Evolutionary conservation across 208 protist genomes (phyloP).

Genomic region (Sergeia podlipaevii): DNA sequence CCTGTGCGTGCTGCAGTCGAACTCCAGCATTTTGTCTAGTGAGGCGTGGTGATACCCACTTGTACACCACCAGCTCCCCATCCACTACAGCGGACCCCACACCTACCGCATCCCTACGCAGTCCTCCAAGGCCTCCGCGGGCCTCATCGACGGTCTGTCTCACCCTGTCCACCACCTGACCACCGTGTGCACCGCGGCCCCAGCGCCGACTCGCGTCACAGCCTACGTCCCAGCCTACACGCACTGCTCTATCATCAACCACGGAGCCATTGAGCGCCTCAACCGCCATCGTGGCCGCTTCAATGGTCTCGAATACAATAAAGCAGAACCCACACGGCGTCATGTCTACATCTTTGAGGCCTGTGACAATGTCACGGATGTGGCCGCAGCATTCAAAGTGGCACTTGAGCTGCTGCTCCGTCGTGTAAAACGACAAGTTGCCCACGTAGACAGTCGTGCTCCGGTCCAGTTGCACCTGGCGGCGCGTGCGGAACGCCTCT

Average conservation of each 20-base stretch:
- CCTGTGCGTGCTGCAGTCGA: no score
- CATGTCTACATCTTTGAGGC: conserved; percentile 91
- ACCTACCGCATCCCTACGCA: conserved; percentile 67
- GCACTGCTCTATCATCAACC: conserved; percentile 78
- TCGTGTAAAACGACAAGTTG: conserved; percentile 98
- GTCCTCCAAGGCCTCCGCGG: conserved; percentile 87
- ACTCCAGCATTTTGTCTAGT: no score
- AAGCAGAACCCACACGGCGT: conserved; percentile 99
- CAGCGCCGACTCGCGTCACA: conserved; percentile 69
- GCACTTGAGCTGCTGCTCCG: conserved; percentile 95
- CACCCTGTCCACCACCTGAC: conserved; percentile 93
- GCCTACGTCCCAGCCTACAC: conserved; percentile 88
- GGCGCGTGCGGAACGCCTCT: conserved; percentile 55
- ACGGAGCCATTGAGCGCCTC: conserved; percentile 70
- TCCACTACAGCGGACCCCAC: conserved; percentile 37
- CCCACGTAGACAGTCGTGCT: conserved; percentile 96
- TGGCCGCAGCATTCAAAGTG: conserved; percentile 94
- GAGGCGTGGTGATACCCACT: conserved; percentile 52
- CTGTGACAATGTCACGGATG: conserved; percentile 97
- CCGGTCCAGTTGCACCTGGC: conserved; percentile 65
- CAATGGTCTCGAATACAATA: conserved; percentile 94
- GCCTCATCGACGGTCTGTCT: conserved; percentile 89
- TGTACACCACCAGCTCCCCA: conserved; percentile 55
- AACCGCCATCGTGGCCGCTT: conserved; percentile 91
- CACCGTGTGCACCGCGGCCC: conserved; percentile 81